Base-by-base conservation (phyloP, 2,329 filamentous ascomycete genomes). In the Aschersonia sp. region DNA sequence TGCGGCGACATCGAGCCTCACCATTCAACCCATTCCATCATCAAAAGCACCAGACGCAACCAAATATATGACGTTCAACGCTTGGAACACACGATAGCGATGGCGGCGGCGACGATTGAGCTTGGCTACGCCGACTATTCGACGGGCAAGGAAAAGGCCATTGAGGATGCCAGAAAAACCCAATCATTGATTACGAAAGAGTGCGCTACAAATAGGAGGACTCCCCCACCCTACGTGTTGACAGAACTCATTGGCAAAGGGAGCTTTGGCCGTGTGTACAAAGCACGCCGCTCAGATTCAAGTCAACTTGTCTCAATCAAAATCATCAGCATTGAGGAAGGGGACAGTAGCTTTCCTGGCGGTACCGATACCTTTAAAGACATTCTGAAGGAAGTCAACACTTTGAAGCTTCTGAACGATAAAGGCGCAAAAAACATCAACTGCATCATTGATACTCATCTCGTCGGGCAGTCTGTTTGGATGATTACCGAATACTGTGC, bases 401-500 rank as follows among this genome's bases (percentile, higher is more conserved):
- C 85, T 29, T 68, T 92, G 42, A 80, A 84, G 56, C 71, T 84
- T 49, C 70, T 92, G 44, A 80, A 81, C 56, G 81, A 86, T 54
- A 82, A 74, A 52, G 81, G 79, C 43, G 84, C 85, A 9, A 75
- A 76, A 54, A 89, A 89, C 57, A 80, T 92, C 64, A 90, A 89
- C 59, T 74, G 81, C 54, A 81, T 89, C 44, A 79, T 88, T 55
- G 85, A 88, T 53, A 84, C 84, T 4, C 73, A 88, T 14, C 79
- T 83, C 8, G 77, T 89, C 32, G 83, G 84, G 43, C 80, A 83
- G 53, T 77, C 84, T 49, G 80, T 92, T 65, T 92, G 86, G 86
- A 85, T 92, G 68, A 78, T 90, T 47, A 88, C 83, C 50, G 84
- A 90, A 64, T 87, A 88, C 62, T 89, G 85, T 56, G 84, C 83